These are phyloP conservation scores for Fusarium secorum DNA, from an alignment of 2,329 filamentous ascomycete genomes.

Conservation along the genomic window DNA sequence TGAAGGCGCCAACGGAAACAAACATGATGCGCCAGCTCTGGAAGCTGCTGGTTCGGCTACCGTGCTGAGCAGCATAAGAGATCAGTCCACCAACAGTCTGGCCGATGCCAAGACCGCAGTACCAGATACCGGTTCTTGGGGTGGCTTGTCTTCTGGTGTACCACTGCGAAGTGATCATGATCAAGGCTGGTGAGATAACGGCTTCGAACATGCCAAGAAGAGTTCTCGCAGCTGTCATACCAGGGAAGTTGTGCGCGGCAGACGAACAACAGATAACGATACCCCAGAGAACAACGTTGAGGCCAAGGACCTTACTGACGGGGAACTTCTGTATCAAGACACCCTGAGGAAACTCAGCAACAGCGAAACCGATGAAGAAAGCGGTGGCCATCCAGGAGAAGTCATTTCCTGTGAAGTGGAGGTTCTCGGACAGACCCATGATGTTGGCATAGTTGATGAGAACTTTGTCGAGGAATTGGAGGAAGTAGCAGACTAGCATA, in stretches of 20 bases:
- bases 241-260: neutral
- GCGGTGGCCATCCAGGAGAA: conserved; percentile 14
- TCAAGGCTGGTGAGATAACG: neutral
- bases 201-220: conserved; percentile 18
- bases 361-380: conserved; percentile 3
- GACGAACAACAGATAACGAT: conserved; percentile 3
- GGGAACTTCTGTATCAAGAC: conserved; percentile 4
- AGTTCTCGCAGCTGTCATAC: conserved; percentile 3
- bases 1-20: neutral
- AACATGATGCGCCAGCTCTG: conserved; percentile 9
- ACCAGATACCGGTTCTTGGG: conserved; percentile 10
- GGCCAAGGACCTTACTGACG: neutral
- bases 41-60: neutral
- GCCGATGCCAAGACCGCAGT: conserved; percentile 2
- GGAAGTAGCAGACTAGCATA: conserved; percentile 6
- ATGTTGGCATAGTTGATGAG: conserved; percentile 15
- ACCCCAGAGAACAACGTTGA: conserved; percentile 10
- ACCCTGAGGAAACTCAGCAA: conserved; percentile 4
- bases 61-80: conserved; percentile 7
- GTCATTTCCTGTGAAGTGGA: conserved; percentile 5
- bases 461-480: conserved; percentile 9
- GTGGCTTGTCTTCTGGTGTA: conserved; percentile 4
- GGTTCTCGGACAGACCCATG: conserved; percentile 1
- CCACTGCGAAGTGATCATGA: conserved; percentile 13
- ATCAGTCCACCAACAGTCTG: conserved; percentile 4